Conservation (phyloP, 768 basidiomycete genomes). For the Psilocybe cyanescens region DNA sequence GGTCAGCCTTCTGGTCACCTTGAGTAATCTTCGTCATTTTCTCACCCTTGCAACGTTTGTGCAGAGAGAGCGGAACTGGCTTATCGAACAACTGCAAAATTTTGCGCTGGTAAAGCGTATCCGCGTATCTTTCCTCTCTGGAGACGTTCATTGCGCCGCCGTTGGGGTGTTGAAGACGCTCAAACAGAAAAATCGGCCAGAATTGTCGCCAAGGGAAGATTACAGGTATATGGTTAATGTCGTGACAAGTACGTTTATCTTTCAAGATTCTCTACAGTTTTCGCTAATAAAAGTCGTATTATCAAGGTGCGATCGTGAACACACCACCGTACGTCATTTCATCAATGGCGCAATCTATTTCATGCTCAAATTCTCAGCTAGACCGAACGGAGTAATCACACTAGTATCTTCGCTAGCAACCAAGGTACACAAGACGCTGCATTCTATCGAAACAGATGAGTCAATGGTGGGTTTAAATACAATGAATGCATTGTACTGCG, state of each 20-base stretch:
- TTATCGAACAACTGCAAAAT: slow-evolving; percentile 79
- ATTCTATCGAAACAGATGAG: slow-evolving; percentile 84
- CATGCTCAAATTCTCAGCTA: slow-evolving; percentile 32
- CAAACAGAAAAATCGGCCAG: slow-evolving; percentile 48
- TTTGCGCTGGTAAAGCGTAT: slow-evolving; percentile 64
- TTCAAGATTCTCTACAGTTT: neutral
- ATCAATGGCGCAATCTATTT: neutral
- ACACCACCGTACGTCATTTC: slow-evolving; percentile 72
- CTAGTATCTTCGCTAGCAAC: slow-evolving; percentile 82
- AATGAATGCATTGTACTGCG: neutral
- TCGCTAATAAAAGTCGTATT: slow-evolving; percentile 1
- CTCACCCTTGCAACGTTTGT: neutral
- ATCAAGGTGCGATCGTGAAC: slow-evolving; percentile 88
- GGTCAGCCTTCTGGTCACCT: slow-evolving; percentile 38
- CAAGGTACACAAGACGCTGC: slow-evolving; percentile 87
- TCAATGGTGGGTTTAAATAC: slow-evolving; percentile 59
- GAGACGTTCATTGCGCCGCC: slow-evolving; percentile 93
- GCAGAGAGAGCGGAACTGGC: slow-evolving; percentile 89
- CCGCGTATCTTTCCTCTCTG: slow-evolving; percentile 86
- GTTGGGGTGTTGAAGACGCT: slow-evolving; percentile 80
- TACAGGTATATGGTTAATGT: slow-evolving; percentile 91
- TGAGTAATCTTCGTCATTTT: neutral
- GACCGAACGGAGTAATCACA: slow-evolving; percentile 71
- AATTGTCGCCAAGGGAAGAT: slow-evolving; percentile 60
- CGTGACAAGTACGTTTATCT: slow-evolving; percentile 62